phyloP scores from a whole-genome alignment of 1,139 yeast genomes.

The Suhomyces guaymorum region DNA sequence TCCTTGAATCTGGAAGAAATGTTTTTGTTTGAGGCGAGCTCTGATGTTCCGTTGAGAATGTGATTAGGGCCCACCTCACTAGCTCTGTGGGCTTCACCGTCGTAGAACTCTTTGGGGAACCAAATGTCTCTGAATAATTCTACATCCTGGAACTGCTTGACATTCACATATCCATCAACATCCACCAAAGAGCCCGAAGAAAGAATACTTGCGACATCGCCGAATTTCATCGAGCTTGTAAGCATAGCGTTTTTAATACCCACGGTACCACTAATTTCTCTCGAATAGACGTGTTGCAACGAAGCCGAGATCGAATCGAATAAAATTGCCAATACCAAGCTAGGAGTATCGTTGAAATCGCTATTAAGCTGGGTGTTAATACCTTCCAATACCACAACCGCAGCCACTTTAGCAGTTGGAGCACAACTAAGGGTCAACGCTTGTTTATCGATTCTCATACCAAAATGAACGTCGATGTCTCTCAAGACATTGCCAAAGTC shows the following conservation, averaged over 20 bases:
- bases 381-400: conserved; percentile 71
- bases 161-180: conserved; percentile 64
- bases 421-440: conserved; percentile 80
- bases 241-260: conserved; percentile 52
- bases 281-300: conserved; percentile 85
- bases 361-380: conserved; percentile 61
- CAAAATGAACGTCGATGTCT: conserved; percentile 63
- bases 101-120: conserved; percentile 48
- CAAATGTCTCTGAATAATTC: conserved; percentile 84
- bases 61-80: conserved; percentile 4
- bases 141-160: conserved; percentile 85
- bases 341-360: conserved; percentile 41
- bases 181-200: conserved; percentile 59
- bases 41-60: conserved; percentile 15
- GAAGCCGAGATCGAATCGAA: conserved; percentile 62
- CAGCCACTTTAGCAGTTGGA: conserved; percentile 90
- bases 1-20: conserved; percentile 56
- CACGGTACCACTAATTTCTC: conserved; percentile 82
- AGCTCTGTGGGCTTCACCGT: conserved; percentile 1
- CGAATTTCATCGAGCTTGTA: conserved; percentile 41
- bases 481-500: conserved; percentile 44
- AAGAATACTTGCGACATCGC: conserved; percentile 37
- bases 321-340: conserved; percentile 45
- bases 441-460: conserved; percentile 70
- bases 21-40: conserved; percentile 36